These are phyloP conservation scores for Pseudocercospora ulei DNA, from an alignment of 2,329 filamentous ascomycete genomes.

Conservation along the genomic window DNA sequence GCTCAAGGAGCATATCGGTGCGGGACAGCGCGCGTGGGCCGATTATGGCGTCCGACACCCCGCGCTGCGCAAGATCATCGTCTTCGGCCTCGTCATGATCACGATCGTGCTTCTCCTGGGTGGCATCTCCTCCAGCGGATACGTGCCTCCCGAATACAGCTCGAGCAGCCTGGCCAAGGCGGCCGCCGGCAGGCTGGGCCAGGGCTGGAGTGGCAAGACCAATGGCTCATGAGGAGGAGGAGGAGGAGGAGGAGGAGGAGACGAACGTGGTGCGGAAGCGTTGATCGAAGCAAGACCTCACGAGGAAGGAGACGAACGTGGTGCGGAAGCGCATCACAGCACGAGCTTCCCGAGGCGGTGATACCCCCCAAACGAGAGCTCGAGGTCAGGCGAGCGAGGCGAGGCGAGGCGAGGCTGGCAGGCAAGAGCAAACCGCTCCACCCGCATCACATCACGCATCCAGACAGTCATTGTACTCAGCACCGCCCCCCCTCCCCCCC, in stretches of 20 bases:
- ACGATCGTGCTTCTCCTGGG: conserved; percentile 60
- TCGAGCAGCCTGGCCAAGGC: conserved; percentile 16
- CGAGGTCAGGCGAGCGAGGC: too few species aligned
- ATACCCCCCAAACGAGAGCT: too few species aligned
- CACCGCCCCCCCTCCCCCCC: too few species aligned
- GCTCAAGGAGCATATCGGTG: conserved; percentile 66
- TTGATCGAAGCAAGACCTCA: too few species aligned
- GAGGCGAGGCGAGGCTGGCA: too few species aligned
- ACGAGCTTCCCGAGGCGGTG: background rate
- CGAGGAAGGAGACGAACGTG: conserved; percentile 1
- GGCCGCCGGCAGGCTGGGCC: conserved; percentile 14
- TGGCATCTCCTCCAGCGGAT: conserved; percentile 33
- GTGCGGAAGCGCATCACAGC: too few species aligned
- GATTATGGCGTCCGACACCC: conserved; percentile 74
- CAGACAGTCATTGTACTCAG: too few species aligned
- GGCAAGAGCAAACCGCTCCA: too few species aligned
- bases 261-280: too few species aligned
- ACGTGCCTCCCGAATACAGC: conserved; percentile 24
- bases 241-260: background rate
- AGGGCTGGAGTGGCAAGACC: conserved; percentile 19
- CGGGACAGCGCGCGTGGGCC: conserved; percentile 68
- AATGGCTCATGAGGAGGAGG: conserved; percentile 12
- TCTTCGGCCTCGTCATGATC: conserved; percentile 55
- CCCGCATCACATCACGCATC: too few species aligned
- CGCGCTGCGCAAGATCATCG: conserved; percentile 63